Percentiles rank a stretch among this genome's conserved stretches.
These are phyloP conservation scores for Cylindrotheca closterium DNA, from an alignment of 108 stramenopile species.

Conservation along the genomic window DNA sequence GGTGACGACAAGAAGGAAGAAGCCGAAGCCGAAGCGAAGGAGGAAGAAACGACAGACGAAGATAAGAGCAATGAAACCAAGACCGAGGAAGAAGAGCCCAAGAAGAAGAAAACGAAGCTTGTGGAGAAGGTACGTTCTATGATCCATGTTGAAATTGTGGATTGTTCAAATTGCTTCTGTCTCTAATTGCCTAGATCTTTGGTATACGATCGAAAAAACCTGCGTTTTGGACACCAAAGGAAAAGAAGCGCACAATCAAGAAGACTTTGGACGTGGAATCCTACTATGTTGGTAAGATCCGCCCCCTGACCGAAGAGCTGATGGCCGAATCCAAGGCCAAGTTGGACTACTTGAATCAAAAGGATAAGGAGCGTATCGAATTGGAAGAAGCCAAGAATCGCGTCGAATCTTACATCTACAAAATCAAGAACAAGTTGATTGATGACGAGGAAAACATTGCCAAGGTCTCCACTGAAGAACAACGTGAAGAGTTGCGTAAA, in stretches of 20 bases:
- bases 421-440: conserved; percentile 78
- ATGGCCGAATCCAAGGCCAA: conserved; percentile 83
- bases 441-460: conserved; percentile 81
- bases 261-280: conserved; percentile 55
- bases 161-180: background rate
- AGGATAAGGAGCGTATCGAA: conserved; percentile 85
- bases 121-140: conserved; percentile 35
- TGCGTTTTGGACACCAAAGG: conserved; percentile 56
- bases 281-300: conserved; percentile 58
- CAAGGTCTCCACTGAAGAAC: conserved; percentile 91
- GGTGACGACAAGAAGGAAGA: conserved; percentile 18
- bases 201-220: conserved; percentile 44
- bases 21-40: conserved; percentile 19
- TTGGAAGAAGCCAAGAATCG: conserved; percentile 93
- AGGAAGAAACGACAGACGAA: conserved; percentile 20
- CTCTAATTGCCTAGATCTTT: conserved; percentile 50
- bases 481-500: conserved; percentile 81
- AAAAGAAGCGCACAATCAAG: conserved; percentile 79
- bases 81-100: conserved; percentile 30
- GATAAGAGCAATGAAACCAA: conserved; percentile 4
- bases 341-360: conserved; percentile 66
- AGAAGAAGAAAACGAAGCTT: conserved; percentile 74
- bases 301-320: conserved; percentile 62
- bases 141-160: background rate
- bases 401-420: conserved; percentile 92